These are phyloP conservation scores for Microdochium paspali DNA, from an alignment of 2,329 filamentous ascomycete genomes.

Conservation along the genomic window DNA sequence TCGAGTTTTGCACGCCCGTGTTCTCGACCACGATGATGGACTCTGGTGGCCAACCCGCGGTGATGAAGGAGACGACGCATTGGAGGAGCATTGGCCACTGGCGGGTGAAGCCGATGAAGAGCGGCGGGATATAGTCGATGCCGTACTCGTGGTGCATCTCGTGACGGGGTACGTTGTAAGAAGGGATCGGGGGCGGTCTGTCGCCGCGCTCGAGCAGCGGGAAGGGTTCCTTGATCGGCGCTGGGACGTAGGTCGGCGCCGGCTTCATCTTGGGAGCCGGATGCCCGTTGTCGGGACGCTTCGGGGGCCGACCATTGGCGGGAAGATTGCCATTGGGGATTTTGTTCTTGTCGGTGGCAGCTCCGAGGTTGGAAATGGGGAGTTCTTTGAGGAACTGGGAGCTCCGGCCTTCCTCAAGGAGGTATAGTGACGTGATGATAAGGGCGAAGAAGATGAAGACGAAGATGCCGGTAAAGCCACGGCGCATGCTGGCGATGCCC, in stretches of 20 bases:
- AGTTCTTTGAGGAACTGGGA: neutral
- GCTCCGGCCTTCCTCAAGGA: neutral
- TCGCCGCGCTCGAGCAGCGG: neutral
- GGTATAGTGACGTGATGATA: neutral
- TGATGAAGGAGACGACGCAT: conserved; percentile 34
- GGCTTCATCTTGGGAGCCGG: neutral
- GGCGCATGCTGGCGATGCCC: neutral
- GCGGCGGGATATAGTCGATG: conserved; percentile 23
- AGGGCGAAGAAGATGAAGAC: neutral
- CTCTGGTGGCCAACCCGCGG: conserved; percentile 35
- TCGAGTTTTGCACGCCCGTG: conserved; percentile 33
- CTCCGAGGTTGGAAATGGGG: neutral
- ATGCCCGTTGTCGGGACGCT: neutral
- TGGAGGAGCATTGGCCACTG: conserved; percentile 37
- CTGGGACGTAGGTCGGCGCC: neutral
- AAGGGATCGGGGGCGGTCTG: conserved; percentile 18
- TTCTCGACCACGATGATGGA: conserved; percentile 41
- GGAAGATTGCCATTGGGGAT: neutral
- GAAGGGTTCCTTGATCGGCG: neutral
- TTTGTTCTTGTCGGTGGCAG: neutral
- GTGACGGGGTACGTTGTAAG: conserved; percentile 22
- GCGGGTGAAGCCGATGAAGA: conserved; percentile 39
- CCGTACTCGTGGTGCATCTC: conserved; percentile 22
- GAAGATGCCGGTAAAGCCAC: neutral
- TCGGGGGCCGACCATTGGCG: neutral